A percentile compares a stretch with the other conserved stretches of the same genome.
These are phyloP conservation scores for Suzukiozyma palmioleophila DNA, from an alignment of 1,139 yeast species.

Conservation along the genomic window DNA sequence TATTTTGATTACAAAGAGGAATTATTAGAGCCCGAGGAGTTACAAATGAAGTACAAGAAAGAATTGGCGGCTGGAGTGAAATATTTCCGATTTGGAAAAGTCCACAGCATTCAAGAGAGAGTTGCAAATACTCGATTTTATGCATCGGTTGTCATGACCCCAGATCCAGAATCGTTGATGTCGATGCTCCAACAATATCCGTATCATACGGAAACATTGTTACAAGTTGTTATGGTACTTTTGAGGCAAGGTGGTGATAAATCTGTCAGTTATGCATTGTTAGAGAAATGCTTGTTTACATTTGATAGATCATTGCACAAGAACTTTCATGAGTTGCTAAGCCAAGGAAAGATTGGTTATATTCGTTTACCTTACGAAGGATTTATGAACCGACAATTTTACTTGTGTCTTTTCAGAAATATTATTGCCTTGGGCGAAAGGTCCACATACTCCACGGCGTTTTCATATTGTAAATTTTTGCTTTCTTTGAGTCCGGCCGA, in stretches of 20 bases:
- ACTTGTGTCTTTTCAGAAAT: slow-evolving; percentile 68
- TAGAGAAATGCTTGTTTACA: slow-evolving; percentile 74
- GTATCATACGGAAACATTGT: slow-evolving; percentile 72
- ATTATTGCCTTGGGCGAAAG: slow-evolving; percentile 69
- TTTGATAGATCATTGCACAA: slow-evolving; percentile 59
- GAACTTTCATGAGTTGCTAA: slow-evolving; percentile 38
- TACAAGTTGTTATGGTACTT: slow-evolving; percentile 74
- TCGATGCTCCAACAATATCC: slow-evolving; percentile 55
- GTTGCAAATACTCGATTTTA: slow-evolving; percentile 59
- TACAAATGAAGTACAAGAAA: slow-evolving; percentile 35
- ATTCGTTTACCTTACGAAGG: slow-evolving; percentile 73
- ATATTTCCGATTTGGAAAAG: slow-evolving; percentile 50
- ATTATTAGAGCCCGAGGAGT: slow-evolving; percentile 18
- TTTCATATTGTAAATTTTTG: slow-evolving; percentile 66
- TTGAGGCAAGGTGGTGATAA: slow-evolving; percentile 73
- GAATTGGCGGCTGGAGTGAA: slow-evolving; percentile 48
- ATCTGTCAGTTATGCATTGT: slow-evolving; percentile 61
- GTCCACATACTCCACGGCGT: slow-evolving; percentile 74
- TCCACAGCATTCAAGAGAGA: slow-evolving; percentile 34
- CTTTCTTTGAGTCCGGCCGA: slow-evolving; percentile 69
- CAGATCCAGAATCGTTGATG: slow-evolving; percentile 68
- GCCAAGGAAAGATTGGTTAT: slow-evolving; percentile 53
- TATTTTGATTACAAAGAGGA: slow-evolving; percentile 40
- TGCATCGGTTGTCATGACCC: slow-evolving; percentile 61
- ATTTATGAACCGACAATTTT: slow-evolving; percentile 73